Evolutionary conservation across 192 early-diverging fungal genomes (phyloP).

Genomic region (Phlyctochytrium arcticum): DNA sequence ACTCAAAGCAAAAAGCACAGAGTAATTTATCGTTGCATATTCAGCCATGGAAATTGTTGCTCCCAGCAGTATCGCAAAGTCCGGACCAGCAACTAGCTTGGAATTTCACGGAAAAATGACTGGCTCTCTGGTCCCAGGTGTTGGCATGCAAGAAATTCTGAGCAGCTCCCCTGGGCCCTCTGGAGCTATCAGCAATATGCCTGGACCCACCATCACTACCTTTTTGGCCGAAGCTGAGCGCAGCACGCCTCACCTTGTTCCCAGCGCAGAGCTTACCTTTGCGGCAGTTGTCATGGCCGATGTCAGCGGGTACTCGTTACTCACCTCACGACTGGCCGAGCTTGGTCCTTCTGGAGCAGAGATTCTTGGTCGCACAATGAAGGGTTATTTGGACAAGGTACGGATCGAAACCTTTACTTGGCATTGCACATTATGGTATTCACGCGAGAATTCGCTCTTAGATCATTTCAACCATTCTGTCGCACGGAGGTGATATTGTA

Average conservation of each 20-base stretch:
- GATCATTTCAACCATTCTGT: constrained; percentile 50
- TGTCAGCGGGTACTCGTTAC: constrained; percentile 44
- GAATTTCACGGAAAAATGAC: background rate
- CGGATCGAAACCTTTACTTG: background rate
- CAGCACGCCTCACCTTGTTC: constrained; percentile 24
- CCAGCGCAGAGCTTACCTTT: constrained; percentile 29
- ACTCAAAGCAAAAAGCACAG: background rate
- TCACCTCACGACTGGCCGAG: constrained; percentile 42
- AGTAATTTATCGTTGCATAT: too few relatives aligned
- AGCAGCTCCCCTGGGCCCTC: too few relatives aligned
- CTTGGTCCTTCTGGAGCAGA: constrained; percentile 43
- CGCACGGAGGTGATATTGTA: constrained; percentile 52
- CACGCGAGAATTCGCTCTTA: constrained; percentile 6
- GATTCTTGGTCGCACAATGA: constrained; percentile 47
- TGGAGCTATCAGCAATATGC: background rate
- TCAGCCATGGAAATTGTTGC: too few relatives aligned
- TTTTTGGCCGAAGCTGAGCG: too few relatives aligned
- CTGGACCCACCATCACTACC: too few relatives aligned
- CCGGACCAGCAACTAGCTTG: background rate
- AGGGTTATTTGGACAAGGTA: constrained; percentile 50
- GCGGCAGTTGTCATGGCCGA: constrained; percentile 51
- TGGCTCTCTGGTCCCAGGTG: background rate
- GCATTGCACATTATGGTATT: background rate
- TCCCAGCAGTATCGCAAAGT: too few relatives aligned
- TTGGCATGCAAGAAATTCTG: background rate